These are phyloP conservation scores for Phytophthora crassamura DNA, from an alignment of 352 stramenopile genomes.

Conservation along the genomic window DNA sequence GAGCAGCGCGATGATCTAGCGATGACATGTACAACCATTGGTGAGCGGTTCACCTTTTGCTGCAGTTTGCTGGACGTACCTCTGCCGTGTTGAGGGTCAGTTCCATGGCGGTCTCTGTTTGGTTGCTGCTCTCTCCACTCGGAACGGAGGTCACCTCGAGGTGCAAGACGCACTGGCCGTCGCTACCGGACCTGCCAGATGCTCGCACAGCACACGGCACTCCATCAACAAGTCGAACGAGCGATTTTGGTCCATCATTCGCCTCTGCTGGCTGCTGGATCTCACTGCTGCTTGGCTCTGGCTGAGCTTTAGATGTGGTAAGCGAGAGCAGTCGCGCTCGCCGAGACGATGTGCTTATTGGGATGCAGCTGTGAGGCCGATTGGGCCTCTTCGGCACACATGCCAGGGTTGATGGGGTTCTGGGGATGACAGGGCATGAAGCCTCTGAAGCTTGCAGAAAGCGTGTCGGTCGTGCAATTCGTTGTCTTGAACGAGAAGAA, in stretches of 20 bases:
- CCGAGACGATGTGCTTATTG: conserved; percentile 23
- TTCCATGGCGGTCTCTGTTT: conserved; percentile 24
- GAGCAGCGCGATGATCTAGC: conserved; percentile 33
- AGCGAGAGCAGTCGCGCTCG: conserved; percentile 27
- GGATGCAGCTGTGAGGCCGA: conserved; percentile 40
- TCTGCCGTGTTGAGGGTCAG: conserved; percentile 31
- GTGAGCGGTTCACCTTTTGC: background rate
- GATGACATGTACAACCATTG: background rate
- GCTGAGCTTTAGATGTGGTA: background rate
- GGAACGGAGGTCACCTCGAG: conserved; percentile 17
- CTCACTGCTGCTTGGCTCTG: conserved; percentile 11
- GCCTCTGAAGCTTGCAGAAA: conserved; percentile 13
- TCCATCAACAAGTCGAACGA: conserved; percentile 24
- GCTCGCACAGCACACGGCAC: conserved; percentile 27
- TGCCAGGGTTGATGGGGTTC: conserved; percentile 5
- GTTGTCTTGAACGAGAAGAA: conserved; percentile 1
- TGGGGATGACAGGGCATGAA: conserved; percentile 21
- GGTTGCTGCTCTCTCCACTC: conserved; percentile 10
- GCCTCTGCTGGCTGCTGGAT: background rate
- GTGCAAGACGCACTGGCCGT: conserved; percentile 30
- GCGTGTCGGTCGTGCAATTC: conserved; percentile 12
- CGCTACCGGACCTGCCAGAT: conserved; percentile 8
- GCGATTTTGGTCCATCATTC: background rate
- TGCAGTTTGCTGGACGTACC: conserved; percentile 18
- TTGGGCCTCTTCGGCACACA: conserved; percentile 32